phyloP scores from a whole-genome alignment of 768 basidiomycete species.

The Termitomyces sp. region DNA sequence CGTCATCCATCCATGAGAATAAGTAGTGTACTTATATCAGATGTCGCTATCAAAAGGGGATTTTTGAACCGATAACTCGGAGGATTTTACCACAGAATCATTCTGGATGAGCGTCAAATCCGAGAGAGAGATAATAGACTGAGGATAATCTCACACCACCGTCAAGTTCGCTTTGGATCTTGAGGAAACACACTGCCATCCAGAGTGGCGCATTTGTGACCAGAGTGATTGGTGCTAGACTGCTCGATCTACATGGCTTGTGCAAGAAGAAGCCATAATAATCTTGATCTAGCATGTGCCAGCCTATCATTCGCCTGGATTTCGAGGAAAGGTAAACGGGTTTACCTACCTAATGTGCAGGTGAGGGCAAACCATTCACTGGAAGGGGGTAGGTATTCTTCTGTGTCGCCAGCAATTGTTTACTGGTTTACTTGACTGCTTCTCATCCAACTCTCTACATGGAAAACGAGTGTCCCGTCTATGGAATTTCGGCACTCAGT shows the following conservation, averaged over 20 bases:
- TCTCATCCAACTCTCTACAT: background rate
- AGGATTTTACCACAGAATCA: too few species aligned
- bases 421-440: background rate
- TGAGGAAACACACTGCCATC: background rate
- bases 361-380: background rate
- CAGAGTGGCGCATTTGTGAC: background rate
- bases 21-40: too few species aligned
- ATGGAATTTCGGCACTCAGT: too few species aligned
- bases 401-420: background rate
- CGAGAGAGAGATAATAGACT: background rate
- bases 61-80: too few species aligned
- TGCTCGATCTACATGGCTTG: background rate
- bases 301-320: background rate
- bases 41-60: too few species aligned
- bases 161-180: background rate
- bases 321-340: background rate
- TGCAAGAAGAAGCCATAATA: background rate
- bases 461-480: too few species aligned
- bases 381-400: too few species aligned
- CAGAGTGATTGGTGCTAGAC: background rate
- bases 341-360: too few species aligned
- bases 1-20: background rate
- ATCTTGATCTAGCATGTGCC: background rate
- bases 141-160: too few species aligned
- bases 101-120: background rate